Base-by-base conservation (phyloP, 1,139 yeast species). In the Magnusiomyces fungicola region DNA sequence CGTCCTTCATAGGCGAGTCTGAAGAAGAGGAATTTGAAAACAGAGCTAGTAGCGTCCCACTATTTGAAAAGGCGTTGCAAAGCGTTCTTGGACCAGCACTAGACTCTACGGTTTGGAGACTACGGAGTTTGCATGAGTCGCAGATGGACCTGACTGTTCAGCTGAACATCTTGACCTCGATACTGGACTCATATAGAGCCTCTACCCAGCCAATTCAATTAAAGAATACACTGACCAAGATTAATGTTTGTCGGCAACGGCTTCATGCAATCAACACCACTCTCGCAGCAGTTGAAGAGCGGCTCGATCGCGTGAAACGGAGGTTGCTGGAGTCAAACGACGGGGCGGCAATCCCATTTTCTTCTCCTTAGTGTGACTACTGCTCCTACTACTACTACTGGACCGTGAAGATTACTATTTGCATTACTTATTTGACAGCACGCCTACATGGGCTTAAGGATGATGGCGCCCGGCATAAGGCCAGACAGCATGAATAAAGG, bases 41-140 rank as follows among this genome's bases (percentile, higher is more conserved):
- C 18, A 24, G 29, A 43, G 39, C 21, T 14, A 18, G 37, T 25
- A 24, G n/a, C 12, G 18, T 22, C 23, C 41, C 50, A 19, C 58
- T 61, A 3, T 53, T 59, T 36, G 56, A 53, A 29, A 49, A 52
- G 33, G 54, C 61, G 2, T 54, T 58, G 3, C 58, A 54, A 21
- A 43, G 56, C 14, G 48, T 60, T 25, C 51, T 62, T 18, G 62
- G 58, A 5, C 56, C 58, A 1, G 58, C 65, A 1, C 50, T 60
- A n/a, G 65, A 62, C 16, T 49, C 57, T 10, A 58, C 63, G 2
- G 57, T 58, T 9, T 58, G 58, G 53, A 52, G 58, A n/a, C 53
- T 62, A 9, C 57, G 57, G 34, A 56, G 61, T 3, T 54, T 62
- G 12, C 60, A 56, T 18, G 65, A 61, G 38, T 58, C 64, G 3